Evolutionary conservation across 1,284 basidiomycete genomes (phyloP), one percentile per base, ranked within the genome.

Genomic region (Trichosporon sp.): DNA sequence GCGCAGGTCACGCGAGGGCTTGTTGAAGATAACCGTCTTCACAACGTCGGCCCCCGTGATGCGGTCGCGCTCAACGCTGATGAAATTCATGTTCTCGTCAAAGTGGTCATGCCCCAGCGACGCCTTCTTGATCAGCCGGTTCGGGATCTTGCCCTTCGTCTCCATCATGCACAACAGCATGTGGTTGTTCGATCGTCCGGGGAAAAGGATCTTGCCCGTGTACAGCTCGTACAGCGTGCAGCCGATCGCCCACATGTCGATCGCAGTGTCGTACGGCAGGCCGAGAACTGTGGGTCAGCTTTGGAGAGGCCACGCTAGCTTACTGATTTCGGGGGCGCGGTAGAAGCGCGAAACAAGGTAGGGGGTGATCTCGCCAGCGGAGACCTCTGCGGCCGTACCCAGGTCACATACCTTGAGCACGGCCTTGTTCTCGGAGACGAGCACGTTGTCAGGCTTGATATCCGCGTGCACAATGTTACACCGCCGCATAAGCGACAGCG

Each of bases 341-440:
- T 99, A 99, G 85, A 99, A 99, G 58, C 97, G 87, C 74, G 93
- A 95, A 68, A 99, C 97, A 68, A 99, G 90, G 82, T 99, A 99
- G 2, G 97, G 97, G 1, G 97, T 98, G 74, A 99, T 95, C 60
- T 98, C 97, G 25, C 79, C 81, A 82, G 98, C 95, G 23, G 90
- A 90, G 0, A 91, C 90, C 80, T 97, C 94, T 8, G 92, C 92
- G 0, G 97, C 97, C 0, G 95, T 98, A 47, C 97, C 97, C 47
- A 99, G 85, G 85, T 99, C 97, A 78, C 95, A 98, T 2, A 99
- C 85, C 84, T 99, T 99, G 68, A 99, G 84, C 7, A 93, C 84
- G 0, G 93, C 95, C 85, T 99, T 99, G 77, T 89, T 90, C 75
- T 98, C 95, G 75, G 95, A 96, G 31, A 98, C 93, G 75, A 97